phyloP scores from a whole-genome alignment of 495 filamentous ascomycete species.

The Oidiodendron maius region DNA sequence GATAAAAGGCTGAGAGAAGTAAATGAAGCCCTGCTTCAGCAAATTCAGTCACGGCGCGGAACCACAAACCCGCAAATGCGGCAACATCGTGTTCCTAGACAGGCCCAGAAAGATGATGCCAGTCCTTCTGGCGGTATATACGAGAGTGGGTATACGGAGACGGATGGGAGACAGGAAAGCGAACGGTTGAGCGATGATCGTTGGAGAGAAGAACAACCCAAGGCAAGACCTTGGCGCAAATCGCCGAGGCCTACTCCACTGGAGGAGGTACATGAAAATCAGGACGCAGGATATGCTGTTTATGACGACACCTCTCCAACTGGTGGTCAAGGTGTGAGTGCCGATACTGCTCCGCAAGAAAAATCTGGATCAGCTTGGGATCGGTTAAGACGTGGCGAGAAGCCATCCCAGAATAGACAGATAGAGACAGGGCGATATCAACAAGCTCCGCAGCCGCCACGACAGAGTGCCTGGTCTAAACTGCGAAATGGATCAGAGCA shows the following conservation, averaged over 20 bases:
- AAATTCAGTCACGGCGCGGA: slow-evolving; percentile 2
- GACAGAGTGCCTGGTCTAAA: slow-evolving; percentile 6
- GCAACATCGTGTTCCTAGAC: neutral
- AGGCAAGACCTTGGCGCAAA: neutral
- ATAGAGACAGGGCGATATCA: neutral
- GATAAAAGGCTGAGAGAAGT: slow-evolving; percentile 18
- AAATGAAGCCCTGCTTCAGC: neutral
- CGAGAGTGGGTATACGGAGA: neutral
- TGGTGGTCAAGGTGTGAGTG: slow-evolving; percentile 12
- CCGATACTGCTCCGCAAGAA: slow-evolving; percentile 7
- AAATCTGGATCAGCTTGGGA: slow-evolving; percentile 18
- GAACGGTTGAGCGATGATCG: neutral
- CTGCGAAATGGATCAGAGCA: slow-evolving; percentile 1
- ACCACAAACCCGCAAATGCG: neutral
- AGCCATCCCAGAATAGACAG: neutral
- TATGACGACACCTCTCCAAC: slow-evolving; percentile 25
- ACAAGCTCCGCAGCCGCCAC: neutral
- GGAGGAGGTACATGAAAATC: neutral
- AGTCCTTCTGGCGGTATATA: slow-evolving; percentile 21
- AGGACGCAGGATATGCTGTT: slow-evolving; percentile 6
- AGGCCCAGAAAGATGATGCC: slow-evolving; percentile 17
- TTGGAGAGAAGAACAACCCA: neutral
- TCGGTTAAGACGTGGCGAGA: slow-evolving; percentile 15
- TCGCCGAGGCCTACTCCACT: neutral
- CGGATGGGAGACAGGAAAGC: neutral